These are phyloP conservation scores for Mesembryanthemum crystallinum DNA, from an alignment of 148 eudicot genomes.

Conservation along the genomic window DNA sequence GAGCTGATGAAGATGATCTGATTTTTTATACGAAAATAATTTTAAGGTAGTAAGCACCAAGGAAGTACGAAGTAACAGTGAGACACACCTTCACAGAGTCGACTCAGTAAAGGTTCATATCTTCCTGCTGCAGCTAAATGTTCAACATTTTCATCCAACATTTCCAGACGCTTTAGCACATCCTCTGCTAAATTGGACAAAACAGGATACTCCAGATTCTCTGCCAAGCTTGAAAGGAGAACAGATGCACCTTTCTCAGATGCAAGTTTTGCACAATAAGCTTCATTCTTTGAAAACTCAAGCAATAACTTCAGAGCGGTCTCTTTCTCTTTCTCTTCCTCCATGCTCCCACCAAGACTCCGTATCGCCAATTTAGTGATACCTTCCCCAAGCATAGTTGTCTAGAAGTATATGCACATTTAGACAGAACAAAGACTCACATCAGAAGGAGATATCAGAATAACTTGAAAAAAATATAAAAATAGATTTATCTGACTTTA, in stretches of 20 bases:
- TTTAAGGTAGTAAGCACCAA: not conserved
- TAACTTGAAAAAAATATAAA: not conserved
- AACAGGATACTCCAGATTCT: conserved; percentile 52
- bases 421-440: not conserved
- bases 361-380: conserved; percentile 53
- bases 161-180: conserved; percentile 45
- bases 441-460: not conserved
- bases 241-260: conserved; percentile 68
- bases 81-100: conserved; percentile 51
- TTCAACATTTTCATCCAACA: conserved; percentile 51
- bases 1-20: not conserved
- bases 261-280: conserved; percentile 53
- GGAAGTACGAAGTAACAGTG: not conserved
- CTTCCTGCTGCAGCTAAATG: conserved; percentile 64
- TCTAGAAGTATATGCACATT: conserved; percentile 28
- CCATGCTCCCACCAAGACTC: conserved; percentile 55
- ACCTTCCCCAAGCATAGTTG: conserved; percentile 53
- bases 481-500: too few species aligned
- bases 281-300: conserved; percentile 47
- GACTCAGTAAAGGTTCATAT: conserved; percentile 53
- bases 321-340: conserved; percentile 57
- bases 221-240: conserved; percentile 63
- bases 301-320: conserved; percentile 53
- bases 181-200: conserved; percentile 58
- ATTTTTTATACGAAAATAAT: not conserved